Evolutionary conservation across 306 rosid genomes (phyloP).

Genomic region (Vigna radiata): DNA sequence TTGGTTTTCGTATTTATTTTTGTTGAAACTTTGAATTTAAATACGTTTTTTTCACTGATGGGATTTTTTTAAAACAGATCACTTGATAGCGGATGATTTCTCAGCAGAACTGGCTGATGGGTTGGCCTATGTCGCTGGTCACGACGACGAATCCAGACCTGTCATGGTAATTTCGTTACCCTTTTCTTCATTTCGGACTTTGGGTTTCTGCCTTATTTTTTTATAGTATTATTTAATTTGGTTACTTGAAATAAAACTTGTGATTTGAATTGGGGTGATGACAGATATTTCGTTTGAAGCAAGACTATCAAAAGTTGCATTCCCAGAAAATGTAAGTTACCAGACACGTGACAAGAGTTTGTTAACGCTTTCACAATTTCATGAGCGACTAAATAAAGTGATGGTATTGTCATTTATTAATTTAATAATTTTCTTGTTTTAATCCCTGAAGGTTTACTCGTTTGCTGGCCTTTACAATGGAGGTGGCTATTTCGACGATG

Average conservation of each 20-base stretch:
- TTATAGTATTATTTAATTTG: neutral
- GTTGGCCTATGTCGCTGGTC: constrained; percentile 88
- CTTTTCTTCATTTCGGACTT: neutral
- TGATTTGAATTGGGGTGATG: constrained; percentile 36
- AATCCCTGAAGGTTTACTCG: constrained; percentile 74
- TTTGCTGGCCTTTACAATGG: constrained; percentile 84
- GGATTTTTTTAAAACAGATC: constrained; percentile 53
- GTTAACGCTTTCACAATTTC: neutral
- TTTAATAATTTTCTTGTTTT: neutral
- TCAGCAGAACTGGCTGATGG: constrained; percentile 96
- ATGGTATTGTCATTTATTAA: neutral
- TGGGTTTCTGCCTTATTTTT: neutral
- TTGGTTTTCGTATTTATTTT: neutral
- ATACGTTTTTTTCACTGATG: neutral
- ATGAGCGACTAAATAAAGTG: neutral
- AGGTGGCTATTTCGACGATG: constrained; percentile 90
- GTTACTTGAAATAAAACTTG: neutral
- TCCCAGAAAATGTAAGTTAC: constrained; percentile 88
- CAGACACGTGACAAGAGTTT: constrained; percentile 30
- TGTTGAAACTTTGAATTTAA: neutral
- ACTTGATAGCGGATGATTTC: constrained; percentile 95
- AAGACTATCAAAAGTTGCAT: constrained; percentile 89
- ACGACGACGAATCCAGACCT: constrained; percentile 92
- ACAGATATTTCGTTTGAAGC: constrained; percentile 92
- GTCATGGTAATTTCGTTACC: constrained; percentile 65